phyloP scores from a whole-genome alignment of 345 rosid genomes.

The Raphanus raphanistrum region DNA sequence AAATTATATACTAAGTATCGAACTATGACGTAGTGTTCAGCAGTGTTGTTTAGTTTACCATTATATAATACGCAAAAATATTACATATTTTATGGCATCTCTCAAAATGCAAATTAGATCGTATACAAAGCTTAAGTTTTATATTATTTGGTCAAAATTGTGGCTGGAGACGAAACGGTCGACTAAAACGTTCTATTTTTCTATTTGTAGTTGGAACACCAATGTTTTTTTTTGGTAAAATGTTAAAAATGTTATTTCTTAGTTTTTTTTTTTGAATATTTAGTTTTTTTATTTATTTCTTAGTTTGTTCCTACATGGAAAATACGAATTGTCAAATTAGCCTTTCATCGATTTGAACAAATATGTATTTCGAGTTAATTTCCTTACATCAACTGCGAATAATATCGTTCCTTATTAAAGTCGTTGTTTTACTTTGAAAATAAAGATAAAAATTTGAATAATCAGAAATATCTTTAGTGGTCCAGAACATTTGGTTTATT shows the following conservation, averaged over 20 bases:
- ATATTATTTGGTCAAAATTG: background rate
- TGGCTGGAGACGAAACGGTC: background rate
- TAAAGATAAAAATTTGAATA: background rate
- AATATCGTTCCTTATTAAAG: background rate
- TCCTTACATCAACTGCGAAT: background rate
- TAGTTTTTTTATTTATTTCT: background rate
- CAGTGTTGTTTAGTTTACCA: background rate
- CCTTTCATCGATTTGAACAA: background rate
- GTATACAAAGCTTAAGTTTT: background rate
- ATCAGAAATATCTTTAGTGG: background rate
- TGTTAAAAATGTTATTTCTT: too few species aligned
- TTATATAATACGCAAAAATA: background rate
- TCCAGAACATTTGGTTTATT: conserved; percentile 12
- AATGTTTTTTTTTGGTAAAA: too few species aligned
- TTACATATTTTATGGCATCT: background rate
- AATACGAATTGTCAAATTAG: conserved; percentile 18
- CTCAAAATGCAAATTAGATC: background rate
- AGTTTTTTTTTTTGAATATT: too few species aligned
- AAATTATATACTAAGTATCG: background rate
- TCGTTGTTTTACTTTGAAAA: background rate
- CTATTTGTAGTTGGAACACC: too few species aligned
- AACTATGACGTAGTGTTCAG: background rate
- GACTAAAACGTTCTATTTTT: background rate
- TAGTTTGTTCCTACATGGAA: background rate
- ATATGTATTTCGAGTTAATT: too few species aligned